Evolutionary conservation across 1,284 basidiomycete species (phyloP), one percentile per base, ranked within the genome.

Genomic region (Cutaneotrichosporon sp.): DNA sequence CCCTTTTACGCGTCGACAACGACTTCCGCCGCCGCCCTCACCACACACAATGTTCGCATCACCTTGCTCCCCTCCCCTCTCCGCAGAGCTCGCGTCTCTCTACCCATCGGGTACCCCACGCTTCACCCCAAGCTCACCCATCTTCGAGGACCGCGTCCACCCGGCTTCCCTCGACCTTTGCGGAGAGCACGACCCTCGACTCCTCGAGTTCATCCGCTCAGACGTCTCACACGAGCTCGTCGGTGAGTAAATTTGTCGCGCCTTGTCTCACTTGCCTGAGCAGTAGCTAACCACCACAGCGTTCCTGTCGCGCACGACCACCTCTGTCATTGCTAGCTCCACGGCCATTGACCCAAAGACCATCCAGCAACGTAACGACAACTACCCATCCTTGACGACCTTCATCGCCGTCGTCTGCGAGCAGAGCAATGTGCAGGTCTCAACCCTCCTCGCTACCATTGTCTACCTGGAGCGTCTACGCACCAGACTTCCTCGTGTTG

Each of bases 381-480:
- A 64, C 57, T 77, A 90, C n/a, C 86, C 85, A 6, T 81, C 84
- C 35, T 80, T 98, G 51, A 86, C 93, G 67, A 81, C 86, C 50
- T 98, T 97, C 76, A 92, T 98, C 71, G 78, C 82, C 53, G 83
- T 85, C 70, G 81, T 97, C 51, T 86, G 93, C 65, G 80, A 86
- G 64, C 81, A 83, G 67, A 90, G 89, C 50, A 90, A 92, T 70
- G 90, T 97, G 37, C 90, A 93, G 74, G 89, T 90, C 3, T 82
- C 90, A 14, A 97, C 92, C 34, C 81, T 98, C 52, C 83, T 97
- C 55, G 85, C 89, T 44, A 97, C 93, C 20, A 80, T 97, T 68
- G 81, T 97, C 65, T 97, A 94, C 78, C 84, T 97, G 54, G 88
- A 97, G 63, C 83, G 94, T 39, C 80, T 98, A 50, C 82, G 86